Evolutionary conservation across 805 yeast species (phyloP), one percentile per base, ranked within the genome.

Genomic region (Saturnispora zaruensis): DNA sequence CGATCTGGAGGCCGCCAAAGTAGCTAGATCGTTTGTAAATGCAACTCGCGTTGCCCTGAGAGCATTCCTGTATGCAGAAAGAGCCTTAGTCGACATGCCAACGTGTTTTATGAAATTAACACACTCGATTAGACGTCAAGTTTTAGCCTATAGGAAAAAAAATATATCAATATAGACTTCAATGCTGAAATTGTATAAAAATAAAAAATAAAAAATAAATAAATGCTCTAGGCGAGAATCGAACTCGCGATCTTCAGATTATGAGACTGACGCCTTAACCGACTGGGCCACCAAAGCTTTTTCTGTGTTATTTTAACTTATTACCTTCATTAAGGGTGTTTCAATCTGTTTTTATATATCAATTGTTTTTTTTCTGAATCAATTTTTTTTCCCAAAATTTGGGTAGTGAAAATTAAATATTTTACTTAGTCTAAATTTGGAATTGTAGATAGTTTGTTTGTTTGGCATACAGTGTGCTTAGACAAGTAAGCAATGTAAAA

Each of bases 11-110:
- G 88, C 84, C 1, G 51, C 45, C 37, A 85, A 63, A 48, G 82
- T 73, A 4, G 65, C 57, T 1, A 55, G 8, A 56, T 81, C 87
- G 6, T 71, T 70, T 41, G 67, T 64, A 60, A 85, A 85, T 0
- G 86, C 87, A 3, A 77, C 56, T 28, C 70, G 68, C 0, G 87
- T 79, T 7, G 91, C 87, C 57, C 87, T 74, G 32, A 84, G 65
- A 2, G 87, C 84, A 45, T 71, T 70, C 64, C 84, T 77, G 62
- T 83, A 85, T 0, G 89, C 88, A 9, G 51, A 48, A 18, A 66
- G 46, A 28, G 70, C 61, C 40, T 53, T 56, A n/a, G 40, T 44
- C 21, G 58, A 24, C 46, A 63, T 44, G 20, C 33, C 3, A 9
- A 14, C n/a, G 32, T 16, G 9, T n/a, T 11, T 5, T 11, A 11